These are phyloP conservation scores for Solanum virginianum DNA, from an alignment of 257 asterid genomes.

Conservation along the genomic window DNA sequence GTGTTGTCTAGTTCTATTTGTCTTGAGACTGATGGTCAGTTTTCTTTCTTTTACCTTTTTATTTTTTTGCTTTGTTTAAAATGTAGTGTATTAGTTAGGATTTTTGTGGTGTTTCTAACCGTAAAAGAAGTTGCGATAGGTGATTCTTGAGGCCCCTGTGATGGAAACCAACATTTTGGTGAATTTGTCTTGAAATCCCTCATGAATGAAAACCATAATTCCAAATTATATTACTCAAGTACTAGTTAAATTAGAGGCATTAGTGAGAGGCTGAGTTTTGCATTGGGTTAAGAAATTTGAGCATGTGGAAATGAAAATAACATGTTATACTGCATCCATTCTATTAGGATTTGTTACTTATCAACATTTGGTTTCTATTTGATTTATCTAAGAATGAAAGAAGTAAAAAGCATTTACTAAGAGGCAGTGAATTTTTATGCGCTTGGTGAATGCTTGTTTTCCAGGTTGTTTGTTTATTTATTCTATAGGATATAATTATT, in stretches of 20 bases:
- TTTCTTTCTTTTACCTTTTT: too few relatives aligned
- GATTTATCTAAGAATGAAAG: background rate
- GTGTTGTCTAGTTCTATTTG: background rate
- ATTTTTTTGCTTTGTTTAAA: too few relatives aligned
- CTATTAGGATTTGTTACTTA: background rate
- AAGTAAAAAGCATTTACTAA: background rate
- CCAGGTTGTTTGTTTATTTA: background rate
- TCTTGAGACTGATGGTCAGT: too few relatives aligned
- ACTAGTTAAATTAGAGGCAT: too few relatives aligned
- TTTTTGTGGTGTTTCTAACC: too few relatives aligned
- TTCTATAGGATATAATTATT: background rate
- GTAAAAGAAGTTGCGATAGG: too few relatives aligned
- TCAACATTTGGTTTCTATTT: background rate
- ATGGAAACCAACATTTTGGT: too few relatives aligned
- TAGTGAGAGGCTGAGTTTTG: background rate
- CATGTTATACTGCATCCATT: background rate
- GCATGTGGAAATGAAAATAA: background rate
- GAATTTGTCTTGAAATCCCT: too few relatives aligned
- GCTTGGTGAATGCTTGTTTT: background rate
- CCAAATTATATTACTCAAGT: too few relatives aligned
- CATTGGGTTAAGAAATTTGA: background rate
- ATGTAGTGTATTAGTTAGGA: too few relatives aligned
- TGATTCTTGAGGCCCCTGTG: too few relatives aligned
- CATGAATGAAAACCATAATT: too few relatives aligned
- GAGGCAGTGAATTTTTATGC: background rate